Conservation (phyloP, 441 rosid species). For the Macaranga tanarius region DNA sequence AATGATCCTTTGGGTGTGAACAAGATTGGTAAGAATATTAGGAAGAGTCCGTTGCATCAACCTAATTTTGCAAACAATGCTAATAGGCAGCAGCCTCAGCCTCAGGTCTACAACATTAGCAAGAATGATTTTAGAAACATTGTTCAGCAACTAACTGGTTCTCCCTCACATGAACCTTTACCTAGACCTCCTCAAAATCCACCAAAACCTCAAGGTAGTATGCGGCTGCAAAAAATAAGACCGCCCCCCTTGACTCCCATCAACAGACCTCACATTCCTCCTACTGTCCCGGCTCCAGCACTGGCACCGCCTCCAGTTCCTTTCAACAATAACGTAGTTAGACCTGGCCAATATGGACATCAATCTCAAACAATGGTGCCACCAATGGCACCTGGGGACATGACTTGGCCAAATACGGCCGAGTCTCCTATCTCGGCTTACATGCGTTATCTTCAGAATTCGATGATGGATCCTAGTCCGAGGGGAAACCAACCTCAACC, state of each 20-base stretch:
- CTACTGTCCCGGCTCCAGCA: conserved; percentile 39
- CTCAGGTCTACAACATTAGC: conserved; percentile 92
- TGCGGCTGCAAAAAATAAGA: conserved; percentile 68
- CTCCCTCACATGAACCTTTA: conserved; percentile 63
- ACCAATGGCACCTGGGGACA: conserved; percentile 36
- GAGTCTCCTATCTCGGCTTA: conserved; percentile 85
- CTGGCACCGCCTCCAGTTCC: conserved; percentile 34
- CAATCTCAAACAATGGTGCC: conserved; percentile 34
- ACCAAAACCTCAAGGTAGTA: conserved; percentile 73
- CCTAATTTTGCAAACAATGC: conserved; percentile 63
- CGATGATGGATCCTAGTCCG: conserved; percentile 52
- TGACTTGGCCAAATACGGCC: conserved; percentile 40
- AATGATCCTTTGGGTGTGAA: conserved; percentile 78
- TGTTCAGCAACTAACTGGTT: conserved; percentile 91
- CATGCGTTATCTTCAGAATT: conserved; percentile 68
- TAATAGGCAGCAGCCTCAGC: conserved; percentile 73
- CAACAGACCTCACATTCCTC: conserved; percentile 50
- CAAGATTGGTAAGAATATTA: conserved; percentile 78
- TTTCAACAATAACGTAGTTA: conserved; percentile 35
- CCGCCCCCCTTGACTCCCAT: conserved; percentile 78
- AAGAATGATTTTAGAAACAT: conserved; percentile 82
- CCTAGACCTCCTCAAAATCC: conserved; percentile 72
- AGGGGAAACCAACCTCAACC: conserved; percentile 43
- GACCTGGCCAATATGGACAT: conserved; percentile 47
- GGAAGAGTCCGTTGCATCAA: conserved; percentile 76